These are phyloP conservation scores for Polygonum aviculare DNA, from an alignment of 148 eudicot species.

Conservation along the genomic window DNA sequence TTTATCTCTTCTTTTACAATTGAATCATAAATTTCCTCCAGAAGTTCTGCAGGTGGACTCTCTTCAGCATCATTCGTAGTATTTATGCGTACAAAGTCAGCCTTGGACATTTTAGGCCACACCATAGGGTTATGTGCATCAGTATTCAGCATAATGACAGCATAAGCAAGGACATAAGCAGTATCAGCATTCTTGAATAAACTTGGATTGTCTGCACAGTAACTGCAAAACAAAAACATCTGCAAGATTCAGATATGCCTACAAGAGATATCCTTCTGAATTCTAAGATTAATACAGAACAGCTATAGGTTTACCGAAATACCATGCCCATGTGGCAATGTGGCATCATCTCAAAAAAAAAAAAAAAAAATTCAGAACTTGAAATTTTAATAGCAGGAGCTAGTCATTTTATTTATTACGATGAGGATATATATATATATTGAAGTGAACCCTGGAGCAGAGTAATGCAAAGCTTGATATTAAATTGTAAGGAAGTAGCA, in stretches of 20 bases:
- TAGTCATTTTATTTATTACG: no score
- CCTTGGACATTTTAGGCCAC: constrained; percentile 95
- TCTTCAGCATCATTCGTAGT: constrained; percentile 79
- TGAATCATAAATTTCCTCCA: constrained; percentile 95
- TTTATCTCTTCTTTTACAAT: constrained; percentile 91
- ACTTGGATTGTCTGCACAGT: constrained; percentile 93
- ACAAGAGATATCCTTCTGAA: background rate
- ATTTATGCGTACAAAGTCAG: constrained; percentile 81
- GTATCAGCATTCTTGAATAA: constrained; percentile 96
- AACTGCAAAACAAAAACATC: constrained; percentile 38
- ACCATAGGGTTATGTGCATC: constrained; percentile 99
- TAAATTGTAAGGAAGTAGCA: background rate
- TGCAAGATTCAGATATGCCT: background rate
- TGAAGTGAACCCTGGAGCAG: background rate
- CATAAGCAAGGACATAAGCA: constrained; percentile 99
- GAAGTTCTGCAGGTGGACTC: constrained; percentile 65
- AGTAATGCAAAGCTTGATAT: background rate
- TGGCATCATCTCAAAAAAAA: no score
- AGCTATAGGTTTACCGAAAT: background rate
- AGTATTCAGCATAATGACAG: constrained; percentile 95
- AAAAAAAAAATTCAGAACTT: background rate
- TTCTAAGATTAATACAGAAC: background rate
- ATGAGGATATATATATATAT: background rate
- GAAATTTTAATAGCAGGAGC: background rate
- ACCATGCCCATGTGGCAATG: background rate